A percentile compares a stretch with the other conserved stretches of the same genome.
phyloP scores from a whole-genome alignment of 2,329 filamentous ascomycete genomes.

The Monilinia fructicola region DNA sequence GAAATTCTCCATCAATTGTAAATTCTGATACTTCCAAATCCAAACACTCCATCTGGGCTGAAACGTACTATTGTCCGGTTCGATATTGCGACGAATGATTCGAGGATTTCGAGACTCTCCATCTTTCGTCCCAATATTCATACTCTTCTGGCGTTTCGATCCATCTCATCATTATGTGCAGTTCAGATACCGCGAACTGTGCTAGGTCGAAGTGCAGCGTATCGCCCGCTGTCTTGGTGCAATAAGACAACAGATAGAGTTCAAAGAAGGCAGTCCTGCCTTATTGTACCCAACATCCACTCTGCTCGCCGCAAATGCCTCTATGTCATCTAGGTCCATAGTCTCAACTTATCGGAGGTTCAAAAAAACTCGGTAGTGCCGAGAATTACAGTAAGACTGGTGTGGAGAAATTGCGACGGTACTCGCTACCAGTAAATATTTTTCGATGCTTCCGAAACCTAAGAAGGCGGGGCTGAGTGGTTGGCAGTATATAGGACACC shows the following conservation, averaged over 20 bases:
- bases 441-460: background rate
- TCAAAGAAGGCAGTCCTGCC: background rate
- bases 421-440: constrained; percentile 4
- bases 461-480: constrained; percentile 5
- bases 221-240: background rate
- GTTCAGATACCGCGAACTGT: background rate
- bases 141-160: background rate
- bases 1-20: background rate
- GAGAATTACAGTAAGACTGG: background rate
- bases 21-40: background rate
- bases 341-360: background rate
- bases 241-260: background rate
- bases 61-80: background rate
- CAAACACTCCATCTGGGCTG: background rate
- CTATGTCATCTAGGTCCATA: background rate
- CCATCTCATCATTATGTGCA: background rate
- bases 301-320: background rate
- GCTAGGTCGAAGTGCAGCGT: background rate
- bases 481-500: background rate
- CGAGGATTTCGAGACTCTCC: background rate
- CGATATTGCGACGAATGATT: background rate
- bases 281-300: background rate
- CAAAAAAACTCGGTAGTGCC: background rate
- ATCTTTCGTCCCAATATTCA: background rate
- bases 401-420: constrained; percentile 13